These are phyloP conservation scores for Phellopilus nigrolimitatus DNA, from an alignment of 1,284 basidiomycete species.

Conservation along the genomic window DNA sequence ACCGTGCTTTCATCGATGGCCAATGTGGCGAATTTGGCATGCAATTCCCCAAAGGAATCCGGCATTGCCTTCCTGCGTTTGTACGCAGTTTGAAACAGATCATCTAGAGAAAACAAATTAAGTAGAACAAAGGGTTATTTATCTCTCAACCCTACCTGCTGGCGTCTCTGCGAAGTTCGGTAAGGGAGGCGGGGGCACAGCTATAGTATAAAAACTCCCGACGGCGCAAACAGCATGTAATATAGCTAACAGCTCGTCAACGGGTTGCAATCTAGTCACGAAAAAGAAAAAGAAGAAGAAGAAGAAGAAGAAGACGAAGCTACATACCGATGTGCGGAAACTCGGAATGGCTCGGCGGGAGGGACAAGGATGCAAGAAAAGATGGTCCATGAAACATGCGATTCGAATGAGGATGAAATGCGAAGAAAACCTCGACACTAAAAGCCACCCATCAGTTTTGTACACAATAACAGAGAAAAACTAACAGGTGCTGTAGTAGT, in stretches of 20 bases:
- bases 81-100: slow-evolving; percentile 47
- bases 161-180: slow-evolving; percentile 44
- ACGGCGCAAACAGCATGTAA: slow-evolving; percentile 76
- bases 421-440: slow-evolving; percentile 70
- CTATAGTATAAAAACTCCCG: slow-evolving; percentile 61
- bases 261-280: slow-evolving; percentile 30
- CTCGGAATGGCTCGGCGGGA: slow-evolving; percentile 62
- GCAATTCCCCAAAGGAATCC: slow-evolving; percentile 64
- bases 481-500: slow-evolving; percentile 60
- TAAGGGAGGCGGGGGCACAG: slow-evolving; percentile 48
- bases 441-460: slow-evolving; percentile 5
- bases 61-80: slow-evolving; percentile 41
- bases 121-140: not conserved
- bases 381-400: slow-evolving; percentile 59
- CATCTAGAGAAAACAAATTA: slow-evolving; percentile 33
- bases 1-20: slow-evolving; percentile 45
- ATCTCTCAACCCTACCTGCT: slow-evolving; percentile 36
- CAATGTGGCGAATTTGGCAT: slow-evolving; percentile 53
- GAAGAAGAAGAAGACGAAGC: not conserved
- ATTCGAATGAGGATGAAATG: slow-evolving; percentile 63
- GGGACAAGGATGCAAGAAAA: slow-evolving; percentile 59
- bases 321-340: slow-evolving; percentile 45
- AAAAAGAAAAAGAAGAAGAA: not conserved
- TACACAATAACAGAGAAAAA: slow-evolving; percentile 17
- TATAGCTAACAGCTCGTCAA: no score